Evolutionary conservation across 148 eudicot genomes (phyloP), one percentile per base, ranked within the genome.

Genomic region (Camellia lanceoleosa): DNA sequence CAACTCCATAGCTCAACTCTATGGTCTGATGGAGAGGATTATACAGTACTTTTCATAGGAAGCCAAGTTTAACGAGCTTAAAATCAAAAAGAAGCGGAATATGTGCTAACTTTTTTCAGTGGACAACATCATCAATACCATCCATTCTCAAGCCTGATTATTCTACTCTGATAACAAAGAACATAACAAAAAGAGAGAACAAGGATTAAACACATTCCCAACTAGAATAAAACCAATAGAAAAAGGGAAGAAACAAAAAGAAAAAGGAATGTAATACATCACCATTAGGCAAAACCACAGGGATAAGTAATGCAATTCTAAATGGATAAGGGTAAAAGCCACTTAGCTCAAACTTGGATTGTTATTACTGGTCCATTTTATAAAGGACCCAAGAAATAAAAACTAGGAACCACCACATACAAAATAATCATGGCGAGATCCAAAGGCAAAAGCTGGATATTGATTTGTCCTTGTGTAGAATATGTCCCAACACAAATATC

Each of bases 61-160:
- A 30, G 38, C 56, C 74, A 71, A 12, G 20, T 71, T 47, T 49
- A 19, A 71, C 56, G 19, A 71, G 74, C 74, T 71, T 49, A 47
- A 60, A 47, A 71, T 71, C 20, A 49, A 71, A 71, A 30, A 20
- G 38, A 68, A 8, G 23, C 58, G 49, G 15, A 49, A 44, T 23
- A 70, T 49, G 58, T 19, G 74, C 11, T 71, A 23, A 3, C 38
- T 42, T 49, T 47, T 11, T 46, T 23, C 41, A 71, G 61, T 6
- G 61, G 3, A 56, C 16, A 13, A 56, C 16, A 56, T 56, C 61
- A 3, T 56, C 61, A 56, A 56, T 47, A 4, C 51, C 58, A 7
- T 8, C 12, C 7, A 54, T 54, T 54, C 58, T 54, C 58, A 7
- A 54, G 5, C 64, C n/a, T 7, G 20, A 60, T 15, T 60, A 15